These are phyloP conservation scores for Apophysomyces variabilis DNA, from an alignment of 371 early-diverging fungal species.

Conservation along the genomic window DNA sequence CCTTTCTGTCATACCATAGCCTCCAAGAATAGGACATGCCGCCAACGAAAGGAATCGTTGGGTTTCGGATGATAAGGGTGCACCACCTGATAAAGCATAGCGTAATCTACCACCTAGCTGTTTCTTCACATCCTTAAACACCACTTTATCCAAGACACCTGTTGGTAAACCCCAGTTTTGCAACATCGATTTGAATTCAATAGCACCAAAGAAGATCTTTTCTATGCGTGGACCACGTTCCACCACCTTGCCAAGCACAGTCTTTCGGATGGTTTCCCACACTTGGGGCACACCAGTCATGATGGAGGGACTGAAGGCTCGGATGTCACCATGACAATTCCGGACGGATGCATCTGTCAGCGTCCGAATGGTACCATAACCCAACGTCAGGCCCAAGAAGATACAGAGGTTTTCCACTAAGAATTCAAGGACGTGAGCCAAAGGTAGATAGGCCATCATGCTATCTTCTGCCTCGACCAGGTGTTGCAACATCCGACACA, in stretches of 20 bases:
- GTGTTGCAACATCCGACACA: constrained; percentile 76
- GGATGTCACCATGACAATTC: constrained; percentile 86
- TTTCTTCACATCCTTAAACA: constrained; percentile 75
- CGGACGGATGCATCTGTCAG: constrained; percentile 86
- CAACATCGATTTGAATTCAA: constrained; percentile 59
- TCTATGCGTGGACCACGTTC: constrained; percentile 24
- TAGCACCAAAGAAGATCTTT: constrained; percentile 58
- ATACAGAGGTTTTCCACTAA: constrained; percentile 72
- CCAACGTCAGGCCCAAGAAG: constrained; percentile 71
- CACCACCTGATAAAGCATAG: constrained; percentile 82
- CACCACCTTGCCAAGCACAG: constrained; percentile 60
- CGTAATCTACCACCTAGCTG: constrained; percentile 80
- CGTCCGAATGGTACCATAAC: constrained; percentile 83
- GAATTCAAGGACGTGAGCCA: constrained; percentile 89
- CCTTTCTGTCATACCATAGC: constrained; percentile 63
- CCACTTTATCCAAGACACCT: constrained; percentile 65
- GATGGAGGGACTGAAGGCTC: constrained; percentile 81
- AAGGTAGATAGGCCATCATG: constrained; percentile 85
- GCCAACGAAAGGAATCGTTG: constrained; percentile 73
- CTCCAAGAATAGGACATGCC: constrained; percentile 71
- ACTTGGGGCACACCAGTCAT: constrained; percentile 88
- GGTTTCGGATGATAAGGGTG: constrained; percentile 74
- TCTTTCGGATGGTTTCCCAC: constrained; percentile 84
- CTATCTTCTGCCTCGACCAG: constrained; percentile 73
- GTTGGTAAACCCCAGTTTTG: constrained; percentile 56